These are phyloP conservation scores for Pseudocercospora eumusae DNA, from an alignment of 2,329 filamentous ascomycete species.

Conservation along the genomic window DNA sequence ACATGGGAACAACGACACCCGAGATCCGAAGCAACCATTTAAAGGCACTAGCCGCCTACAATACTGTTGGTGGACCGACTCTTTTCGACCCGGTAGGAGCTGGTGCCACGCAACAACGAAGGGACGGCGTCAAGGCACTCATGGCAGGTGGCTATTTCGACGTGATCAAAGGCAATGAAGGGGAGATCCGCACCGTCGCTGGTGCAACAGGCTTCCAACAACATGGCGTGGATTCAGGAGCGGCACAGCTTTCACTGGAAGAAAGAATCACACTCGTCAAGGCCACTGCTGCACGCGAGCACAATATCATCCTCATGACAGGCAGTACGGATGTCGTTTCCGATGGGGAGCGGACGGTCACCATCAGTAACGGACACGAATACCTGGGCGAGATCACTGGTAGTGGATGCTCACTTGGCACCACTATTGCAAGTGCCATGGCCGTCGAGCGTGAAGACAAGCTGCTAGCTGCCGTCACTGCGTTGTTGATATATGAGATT, in stretches of 20 bases:
- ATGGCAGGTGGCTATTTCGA: conserved; percentile 75
- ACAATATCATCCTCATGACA: conserved; percentile 78
- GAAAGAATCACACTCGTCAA: conserved; percentile 66
- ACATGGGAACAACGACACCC: conserved; percentile 89
- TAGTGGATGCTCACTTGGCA: conserved; percentile 79
- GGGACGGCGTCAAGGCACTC: conserved; percentile 69
- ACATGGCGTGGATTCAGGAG: conserved; percentile 78
- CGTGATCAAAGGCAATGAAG: conserved; percentile 92
- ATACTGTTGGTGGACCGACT: conserved; percentile 70
- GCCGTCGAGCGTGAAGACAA: conserved; percentile 65
- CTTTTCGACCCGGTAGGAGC: conserved; percentile 89
- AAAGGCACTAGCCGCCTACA: conserved; percentile 78
- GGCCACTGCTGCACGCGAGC: conserved; percentile 66
- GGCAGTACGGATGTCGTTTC: conserved; percentile 75
- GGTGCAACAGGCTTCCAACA: conserved; percentile 61
- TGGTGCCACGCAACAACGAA: conserved; percentile 75
- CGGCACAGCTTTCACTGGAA: conserved; percentile 53
- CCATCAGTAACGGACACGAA: conserved; percentile 74
- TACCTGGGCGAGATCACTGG: conserved; percentile 72
- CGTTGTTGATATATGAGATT: conserved; percentile 74
- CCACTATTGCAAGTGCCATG: conserved; percentile 73
- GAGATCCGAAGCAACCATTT: conserved; percentile 71
- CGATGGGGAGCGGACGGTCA: conserved; percentile 68
- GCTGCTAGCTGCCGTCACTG: conserved; percentile 72
- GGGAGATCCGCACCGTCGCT: conserved; percentile 75